phyloP scores from a whole-genome alignment of 306 rosid genomes.

The Medicago lupulina region DNA sequence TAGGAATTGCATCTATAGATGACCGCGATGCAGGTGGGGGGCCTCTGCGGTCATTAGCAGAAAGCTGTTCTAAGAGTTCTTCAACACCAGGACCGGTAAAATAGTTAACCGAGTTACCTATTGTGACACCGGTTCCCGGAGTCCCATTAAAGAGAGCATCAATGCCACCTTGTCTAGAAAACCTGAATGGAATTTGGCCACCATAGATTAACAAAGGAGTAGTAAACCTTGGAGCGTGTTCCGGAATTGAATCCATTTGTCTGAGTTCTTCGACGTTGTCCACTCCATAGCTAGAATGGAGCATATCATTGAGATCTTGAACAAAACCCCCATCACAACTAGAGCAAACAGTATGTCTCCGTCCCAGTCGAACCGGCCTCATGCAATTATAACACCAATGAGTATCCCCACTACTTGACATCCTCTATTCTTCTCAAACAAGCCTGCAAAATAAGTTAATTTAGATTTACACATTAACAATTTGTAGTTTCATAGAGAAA shows the following conservation, averaged over 20 bases:
- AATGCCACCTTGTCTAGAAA: conserved; percentile 63
- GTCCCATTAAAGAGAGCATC: conserved; percentile 72
- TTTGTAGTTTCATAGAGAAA: background rate
- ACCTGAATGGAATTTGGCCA: conserved; percentile 67
- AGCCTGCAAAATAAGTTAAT: conserved; percentile 43
- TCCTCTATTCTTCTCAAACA: conserved; percentile 43
- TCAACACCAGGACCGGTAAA: conserved; percentile 82
- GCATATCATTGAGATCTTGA: conserved; percentile 67
- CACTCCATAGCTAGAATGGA: conserved; percentile 42
- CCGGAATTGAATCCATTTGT: conserved; percentile 34
- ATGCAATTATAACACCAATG: conserved; percentile 75
- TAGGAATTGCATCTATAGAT: conserved; percentile 74
- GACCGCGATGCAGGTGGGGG: conserved; percentile 73
- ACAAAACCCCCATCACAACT: conserved; percentile 64
- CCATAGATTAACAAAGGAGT: conserved; percentile 69
- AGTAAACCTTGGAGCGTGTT: conserved; percentile 45
- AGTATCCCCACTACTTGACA: conserved; percentile 69
- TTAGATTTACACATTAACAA: no score
- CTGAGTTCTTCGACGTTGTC: conserved; percentile 53
- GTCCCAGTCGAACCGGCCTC: conserved; percentile 52
- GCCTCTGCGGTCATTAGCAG: conserved; percentile 67
- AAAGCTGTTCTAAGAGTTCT: conserved; percentile 78
- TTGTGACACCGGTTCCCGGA: conserved; percentile 64
- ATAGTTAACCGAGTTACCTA: conserved; percentile 72
- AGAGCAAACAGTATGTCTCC: conserved; percentile 58